Evolutionary conservation across 495 filamentous ascomycete species (phyloP).

Genomic region (Xylaria sp.): DNA sequence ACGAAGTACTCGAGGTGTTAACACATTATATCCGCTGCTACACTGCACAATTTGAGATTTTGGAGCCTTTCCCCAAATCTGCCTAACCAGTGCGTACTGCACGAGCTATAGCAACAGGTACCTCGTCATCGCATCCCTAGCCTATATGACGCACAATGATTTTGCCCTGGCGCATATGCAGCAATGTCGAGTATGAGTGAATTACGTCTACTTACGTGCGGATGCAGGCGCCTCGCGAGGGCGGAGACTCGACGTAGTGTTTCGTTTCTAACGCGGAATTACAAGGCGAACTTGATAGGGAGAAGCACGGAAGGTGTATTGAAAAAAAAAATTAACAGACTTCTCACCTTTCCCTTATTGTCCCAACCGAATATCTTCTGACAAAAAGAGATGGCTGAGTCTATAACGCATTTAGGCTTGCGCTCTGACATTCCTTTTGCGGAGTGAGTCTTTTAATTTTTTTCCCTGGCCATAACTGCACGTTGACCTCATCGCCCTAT

Average conservation of each 20-base stretch:
- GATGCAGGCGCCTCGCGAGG: conserved; percentile 15
- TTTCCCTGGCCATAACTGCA: not conserved
- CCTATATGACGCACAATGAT: conserved; percentile 28
- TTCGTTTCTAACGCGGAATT: not conserved
- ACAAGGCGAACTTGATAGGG: not conserved
- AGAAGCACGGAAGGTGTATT: not conserved
- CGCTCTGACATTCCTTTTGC: conserved; percentile 12
- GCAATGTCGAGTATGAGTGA: conserved; percentile 16
- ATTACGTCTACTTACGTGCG: conserved; percentile 26
- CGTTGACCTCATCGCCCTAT: conserved; percentile 7
- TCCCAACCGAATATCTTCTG: conserved; percentile 3
- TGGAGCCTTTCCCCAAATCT: conserved; percentile 12
- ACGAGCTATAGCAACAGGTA: not conserved
- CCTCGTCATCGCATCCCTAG: not conserved
- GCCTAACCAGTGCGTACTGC: not conserved
- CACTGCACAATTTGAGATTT: conserved; percentile 16
- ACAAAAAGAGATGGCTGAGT: not conserved
- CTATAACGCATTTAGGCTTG: conserved; percentile 2
- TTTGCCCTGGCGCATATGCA: conserved; percentile 28
- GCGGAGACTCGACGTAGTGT: not conserved
- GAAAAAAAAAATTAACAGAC: not conserved
- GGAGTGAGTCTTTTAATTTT: not conserved
- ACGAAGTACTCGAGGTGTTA: conserved; percentile 8
- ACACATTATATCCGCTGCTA: conserved; percentile 17
- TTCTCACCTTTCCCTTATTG: conserved; percentile 3